These are phyloP conservation scores for Quercus engelmannii DNA, from an alignment of 306 rosid genomes.

Conservation along the genomic window DNA sequence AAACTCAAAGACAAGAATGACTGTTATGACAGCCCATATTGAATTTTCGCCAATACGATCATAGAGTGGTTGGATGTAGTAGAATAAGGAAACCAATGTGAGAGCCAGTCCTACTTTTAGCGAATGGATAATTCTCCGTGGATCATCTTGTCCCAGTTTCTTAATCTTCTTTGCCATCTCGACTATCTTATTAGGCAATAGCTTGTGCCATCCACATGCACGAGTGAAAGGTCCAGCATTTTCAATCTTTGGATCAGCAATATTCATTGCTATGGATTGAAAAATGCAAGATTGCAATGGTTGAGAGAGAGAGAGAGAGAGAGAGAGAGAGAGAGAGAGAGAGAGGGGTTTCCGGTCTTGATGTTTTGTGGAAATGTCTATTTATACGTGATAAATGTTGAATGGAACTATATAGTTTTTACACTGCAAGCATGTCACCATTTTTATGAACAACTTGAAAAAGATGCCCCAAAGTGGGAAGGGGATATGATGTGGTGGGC, in stretches of 20 bases:
- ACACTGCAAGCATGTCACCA: neutral
- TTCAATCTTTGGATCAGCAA: neutral
- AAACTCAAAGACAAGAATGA: constrained; percentile 21
- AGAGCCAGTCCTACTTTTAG: too few species aligned
- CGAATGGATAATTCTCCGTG: too few species aligned
- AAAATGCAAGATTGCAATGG: neutral
- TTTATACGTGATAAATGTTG: neutral
- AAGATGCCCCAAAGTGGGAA: neutral
- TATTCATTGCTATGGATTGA: neutral
- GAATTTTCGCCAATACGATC: constrained; percentile 7
- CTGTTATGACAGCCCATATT: constrained; percentile 31
- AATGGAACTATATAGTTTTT: neutral
- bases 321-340: too few species aligned
- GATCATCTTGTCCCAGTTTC: too few species aligned
- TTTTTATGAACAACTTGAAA: neutral
- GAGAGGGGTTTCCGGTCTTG: neutral
- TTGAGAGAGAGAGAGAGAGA: neutral
- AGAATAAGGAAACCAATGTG: too few species aligned
- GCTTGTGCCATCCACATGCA: neutral
- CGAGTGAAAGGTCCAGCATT: neutral
- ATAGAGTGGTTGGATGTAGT: constrained; percentile 8
- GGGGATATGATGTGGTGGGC: neutral
- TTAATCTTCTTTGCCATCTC: neutral
- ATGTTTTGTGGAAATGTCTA: neutral
- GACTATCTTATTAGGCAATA: neutral